Conservation (phyloP, 2,329 filamentous ascomycete species). For the Nigrograna mackinnonii region DNA sequence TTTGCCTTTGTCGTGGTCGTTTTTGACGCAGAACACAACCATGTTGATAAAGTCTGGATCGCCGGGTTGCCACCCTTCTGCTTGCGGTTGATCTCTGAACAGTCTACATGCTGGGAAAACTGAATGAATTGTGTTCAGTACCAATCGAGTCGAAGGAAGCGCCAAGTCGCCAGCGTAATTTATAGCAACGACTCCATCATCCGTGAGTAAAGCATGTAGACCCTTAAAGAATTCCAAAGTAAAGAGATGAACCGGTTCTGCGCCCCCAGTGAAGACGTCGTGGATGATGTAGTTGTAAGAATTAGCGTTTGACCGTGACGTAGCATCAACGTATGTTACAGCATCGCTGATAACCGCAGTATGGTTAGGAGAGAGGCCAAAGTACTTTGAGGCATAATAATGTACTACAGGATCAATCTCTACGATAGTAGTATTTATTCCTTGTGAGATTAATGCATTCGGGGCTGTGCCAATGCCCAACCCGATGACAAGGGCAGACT, state of each 20-base stretch:
- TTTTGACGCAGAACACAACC: conserved; percentile 89
- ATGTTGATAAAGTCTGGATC: conserved; percentile 85
- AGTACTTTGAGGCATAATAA: conserved; percentile 81
- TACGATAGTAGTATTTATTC: conserved; percentile 89
- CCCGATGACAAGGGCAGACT: conserved; percentile 84
- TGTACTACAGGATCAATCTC: conserved; percentile 93
- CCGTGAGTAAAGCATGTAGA: conserved; percentile 71
- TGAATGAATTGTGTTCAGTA: conserved; percentile 78
- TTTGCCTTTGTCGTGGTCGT: conserved; percentile 36
- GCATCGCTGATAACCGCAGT: conserved; percentile 83
- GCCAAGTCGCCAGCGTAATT: conserved; percentile 93
- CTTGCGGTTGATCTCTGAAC: conserved; percentile 75
- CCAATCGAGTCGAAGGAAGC: conserved; percentile 73
- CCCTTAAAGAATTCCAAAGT: conserved; percentile 80
- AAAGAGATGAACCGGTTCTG: conserved; percentile 87
- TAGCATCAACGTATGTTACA: conserved; percentile 63
- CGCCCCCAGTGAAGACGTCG: conserved; percentile 96
- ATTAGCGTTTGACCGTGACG: conserved; percentile 49
- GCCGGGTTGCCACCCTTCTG: conserved; percentile 42
- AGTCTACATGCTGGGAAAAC: conserved; percentile 90
- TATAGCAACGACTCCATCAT: conserved; percentile 84
- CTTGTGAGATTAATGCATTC: conserved; percentile 81
- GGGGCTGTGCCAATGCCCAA: conserved; percentile 92
- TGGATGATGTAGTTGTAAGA: conserved; percentile 92
- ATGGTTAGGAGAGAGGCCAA: conserved; percentile 76